These are phyloP conservation scores for Tanacetum coccineum DNA, from an alignment of 129 eudicot species.

Conservation along the genomic window DNA sequence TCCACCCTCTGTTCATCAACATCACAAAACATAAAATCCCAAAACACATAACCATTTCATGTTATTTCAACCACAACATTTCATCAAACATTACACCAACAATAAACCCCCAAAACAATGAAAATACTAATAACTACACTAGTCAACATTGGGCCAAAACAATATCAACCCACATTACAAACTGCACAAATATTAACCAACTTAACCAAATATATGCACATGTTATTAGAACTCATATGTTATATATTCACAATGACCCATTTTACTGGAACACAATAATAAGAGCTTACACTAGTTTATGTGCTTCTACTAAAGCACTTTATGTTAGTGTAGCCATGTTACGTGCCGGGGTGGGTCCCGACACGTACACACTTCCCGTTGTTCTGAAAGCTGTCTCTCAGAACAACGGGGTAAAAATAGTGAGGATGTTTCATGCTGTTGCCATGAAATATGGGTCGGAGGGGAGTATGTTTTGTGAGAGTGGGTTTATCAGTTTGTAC, in stretches of 20 bases:
- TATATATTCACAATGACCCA: slow-evolving; percentile 32
- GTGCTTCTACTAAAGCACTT: slow-evolving; percentile 43
- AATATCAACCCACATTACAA: slow-evolving; percentile 48
- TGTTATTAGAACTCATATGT: slow-evolving; percentile 57
- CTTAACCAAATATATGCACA: slow-evolving; percentile 50
- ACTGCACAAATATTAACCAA: slow-evolving; percentile 41
- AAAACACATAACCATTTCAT: slow-evolving; percentile 18
- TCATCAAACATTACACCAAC: slow-evolving; percentile 14
- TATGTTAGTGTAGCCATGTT: slow-evolving; percentile 45
- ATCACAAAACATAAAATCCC: slow-evolving; percentile 12
- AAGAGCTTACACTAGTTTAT: slow-evolving; percentile 37
- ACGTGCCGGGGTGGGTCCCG: slow-evolving; percentile 56
- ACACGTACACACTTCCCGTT: slow-evolving; percentile 65
- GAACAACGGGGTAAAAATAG: slow-evolving; percentile 18
- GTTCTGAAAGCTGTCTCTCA: slow-evolving; percentile 51
- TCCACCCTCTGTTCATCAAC: slow-evolving; percentile 13
- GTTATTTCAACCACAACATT: slow-evolving; percentile 23
- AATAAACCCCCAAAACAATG: slow-evolving; percentile 2
- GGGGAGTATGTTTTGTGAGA: slow-evolving; percentile 55
- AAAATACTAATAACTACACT: not conserved
- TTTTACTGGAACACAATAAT: slow-evolving; percentile 70
- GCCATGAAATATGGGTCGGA: slow-evolving; percentile 55
- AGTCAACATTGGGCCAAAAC: slow-evolving; percentile 35
- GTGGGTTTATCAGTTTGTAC: slow-evolving; percentile 75
- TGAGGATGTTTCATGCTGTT: slow-evolving; percentile 42